Conservation (phyloP, 805 yeast species). For the Nakazawaea siamensis region DNA sequence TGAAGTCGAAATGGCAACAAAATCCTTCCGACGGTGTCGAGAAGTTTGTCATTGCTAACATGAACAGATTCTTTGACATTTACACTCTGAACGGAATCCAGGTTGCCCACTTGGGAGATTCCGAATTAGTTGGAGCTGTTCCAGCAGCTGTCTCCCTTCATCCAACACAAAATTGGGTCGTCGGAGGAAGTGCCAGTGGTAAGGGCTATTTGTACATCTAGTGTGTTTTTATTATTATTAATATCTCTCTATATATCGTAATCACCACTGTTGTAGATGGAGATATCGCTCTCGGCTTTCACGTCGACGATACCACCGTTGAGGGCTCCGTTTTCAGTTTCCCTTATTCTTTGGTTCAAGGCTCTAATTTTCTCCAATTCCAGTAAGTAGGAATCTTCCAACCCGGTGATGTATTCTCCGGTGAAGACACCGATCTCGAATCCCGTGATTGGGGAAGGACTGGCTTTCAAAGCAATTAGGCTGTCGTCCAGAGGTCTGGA, state of each 20-base stretch:
- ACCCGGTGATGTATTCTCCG: slow-evolving; percentile 92
- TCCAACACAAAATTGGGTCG: slow-evolving; percentile 81
- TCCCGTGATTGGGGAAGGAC: slow-evolving; percentile 33
- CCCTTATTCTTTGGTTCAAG: slow-evolving; percentile 51
- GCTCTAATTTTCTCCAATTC: slow-evolving; percentile 82
- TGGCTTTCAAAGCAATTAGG: slow-evolving; percentile 11
- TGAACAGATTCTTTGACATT: slow-evolving; percentile 83
- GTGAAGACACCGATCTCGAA: slow-evolving; percentile 97
- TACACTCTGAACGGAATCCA: slow-evolving; percentile 72
- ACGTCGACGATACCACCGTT: slow-evolving; percentile 48
- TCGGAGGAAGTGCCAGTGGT: slow-evolving; percentile 93
- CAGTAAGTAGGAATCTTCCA: slow-evolving; percentile 71
- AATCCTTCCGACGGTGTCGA: slow-evolving; percentile 63
- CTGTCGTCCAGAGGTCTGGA: slow-evolving; percentile 14
- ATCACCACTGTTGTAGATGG: slow-evolving; percentile 51
- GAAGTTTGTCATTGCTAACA: slow-evolving; percentile 87
- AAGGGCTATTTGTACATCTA: slow-evolving; percentile 58
- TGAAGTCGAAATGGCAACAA: slow-evolving; percentile 82
- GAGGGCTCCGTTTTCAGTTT: slow-evolving; percentile 26
- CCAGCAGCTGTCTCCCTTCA: slow-evolving; percentile 88
- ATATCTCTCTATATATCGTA: slow-evolving; percentile 17
- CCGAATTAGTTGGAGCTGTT: slow-evolving; percentile 66
- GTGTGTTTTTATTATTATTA: neutral
- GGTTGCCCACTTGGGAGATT: slow-evolving; percentile 61
- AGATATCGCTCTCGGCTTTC: slow-evolving; percentile 68